Base-by-base conservation (phyloP, 2,329 filamentous ascomycete species). In the Fonsecaea pedrosoi region DNA sequence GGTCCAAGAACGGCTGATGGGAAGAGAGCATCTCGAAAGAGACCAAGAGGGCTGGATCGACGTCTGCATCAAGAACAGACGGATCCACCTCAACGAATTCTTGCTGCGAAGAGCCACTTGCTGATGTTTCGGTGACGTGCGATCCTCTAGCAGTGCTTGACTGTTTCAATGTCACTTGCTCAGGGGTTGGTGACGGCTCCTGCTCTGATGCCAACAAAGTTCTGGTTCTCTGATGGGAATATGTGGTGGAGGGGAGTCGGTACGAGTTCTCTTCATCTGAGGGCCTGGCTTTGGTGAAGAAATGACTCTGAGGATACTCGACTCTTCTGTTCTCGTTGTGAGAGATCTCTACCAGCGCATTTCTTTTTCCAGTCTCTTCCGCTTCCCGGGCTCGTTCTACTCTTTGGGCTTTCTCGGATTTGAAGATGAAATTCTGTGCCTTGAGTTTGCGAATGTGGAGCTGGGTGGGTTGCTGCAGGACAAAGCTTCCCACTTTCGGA, bases 381-480 rank as follows among this genome's bases (percentile, higher is more conserved):
- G 59, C 54, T 53, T 45, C n/a, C 30, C 45, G 59, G 25, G 35
- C 45, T 42, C 35, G 58, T 18, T 56, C 37, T 5, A 18, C 21
- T 30, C 45, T 61, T 3, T 58, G 57, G 48, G 21, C 21, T 30
- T 40, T 48, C 60, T 69, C 63, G 30, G 13, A 34, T 21, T 65
- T 40, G 21, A n/a, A 40, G 35, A 72, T 60, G 60, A 72, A 72
- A 48, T 73, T 71, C 25, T 57, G 62, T n/a, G 60, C 64, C 57
- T 71, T 72, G 35, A 71, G 48, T 18, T 53, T 60, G 5, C 71
- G 71, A 48, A 73, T 67, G 35, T 70, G 63, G n/a, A 45, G 67
- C 18, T 59, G 58, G 13, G 72, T 73, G 15, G 72, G 70, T 18
- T 66, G 65, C 21, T 58, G 69, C 38, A 74, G 61, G 48, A 73